Conservation (phyloP, 1,139 yeast genomes). For the Pichia inconspicua region DNA sequence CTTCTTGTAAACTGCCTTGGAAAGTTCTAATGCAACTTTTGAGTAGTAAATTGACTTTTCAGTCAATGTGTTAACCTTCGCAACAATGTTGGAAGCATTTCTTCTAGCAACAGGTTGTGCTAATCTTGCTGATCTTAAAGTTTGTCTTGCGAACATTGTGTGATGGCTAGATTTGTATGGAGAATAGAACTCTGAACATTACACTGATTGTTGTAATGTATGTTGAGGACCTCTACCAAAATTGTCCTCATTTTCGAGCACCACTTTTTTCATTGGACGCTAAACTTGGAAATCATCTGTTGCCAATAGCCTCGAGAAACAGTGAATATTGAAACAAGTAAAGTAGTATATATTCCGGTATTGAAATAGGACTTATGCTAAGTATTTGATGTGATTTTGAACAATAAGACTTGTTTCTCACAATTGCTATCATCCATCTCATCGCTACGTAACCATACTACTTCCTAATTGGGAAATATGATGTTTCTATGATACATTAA, state of each 20-base stretch:
- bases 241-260: not conserved
- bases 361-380: no score
- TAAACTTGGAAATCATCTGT: not conserved
- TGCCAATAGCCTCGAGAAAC: no score
- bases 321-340: no score
- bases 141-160: conserved; percentile 29
- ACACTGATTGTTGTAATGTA: not conserved
- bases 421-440: no score
- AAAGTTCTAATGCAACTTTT: conserved; percentile 81
- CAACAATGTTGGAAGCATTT: conserved; percentile 22
- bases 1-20: conserved; percentile 81
- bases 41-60: conserved; percentile 72
- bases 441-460: not conserved
- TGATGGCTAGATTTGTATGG: not conserved
- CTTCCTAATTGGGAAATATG: not conserved
- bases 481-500: not conserved
- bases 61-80: conserved; percentile 26
- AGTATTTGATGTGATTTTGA: no score
- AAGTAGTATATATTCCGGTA: no score
- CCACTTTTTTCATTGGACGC: not conserved
- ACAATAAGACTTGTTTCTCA: no score
- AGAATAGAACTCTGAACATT: no score
- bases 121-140: conserved; percentile 22
- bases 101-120: conserved; percentile 25
- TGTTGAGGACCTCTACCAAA: not conserved